Conservation (phyloP, 2,329 filamentous ascomycete species). For the Ploettnerulaceae sp. region DNA sequence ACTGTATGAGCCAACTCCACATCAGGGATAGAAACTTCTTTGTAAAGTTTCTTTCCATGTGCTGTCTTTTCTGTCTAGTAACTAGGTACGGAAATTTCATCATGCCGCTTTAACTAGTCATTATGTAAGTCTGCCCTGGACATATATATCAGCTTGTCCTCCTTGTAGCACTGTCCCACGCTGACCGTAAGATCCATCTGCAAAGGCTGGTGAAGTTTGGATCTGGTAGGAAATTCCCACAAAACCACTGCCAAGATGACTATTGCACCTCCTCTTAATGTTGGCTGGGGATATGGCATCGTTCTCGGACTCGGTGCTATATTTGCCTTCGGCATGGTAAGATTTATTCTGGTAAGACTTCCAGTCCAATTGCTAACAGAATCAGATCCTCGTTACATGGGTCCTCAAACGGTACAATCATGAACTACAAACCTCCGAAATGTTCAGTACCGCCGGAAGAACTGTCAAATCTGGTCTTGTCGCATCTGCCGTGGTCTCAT, state of each 20-base stretch:
- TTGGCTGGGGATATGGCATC: constrained; percentile 58
- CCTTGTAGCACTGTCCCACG: constrained; percentile 5
- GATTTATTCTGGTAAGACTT: constrained; percentile 1
- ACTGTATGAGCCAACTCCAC: neutral
- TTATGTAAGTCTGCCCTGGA: neutral
- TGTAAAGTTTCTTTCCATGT: neutral
- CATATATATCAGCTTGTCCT: constrained; percentile 9
- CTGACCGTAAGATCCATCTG: constrained; percentile 3
- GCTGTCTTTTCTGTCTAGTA: neutral
- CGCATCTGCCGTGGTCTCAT: constrained; percentile 83
- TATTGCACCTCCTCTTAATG: constrained; percentile 31
- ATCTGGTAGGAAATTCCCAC: constrained; percentile 4
- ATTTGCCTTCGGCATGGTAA: constrained; percentile 60
- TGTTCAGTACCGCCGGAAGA: constrained; percentile 84
- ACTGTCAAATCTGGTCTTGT: constrained; percentile 87
- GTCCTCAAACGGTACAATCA: constrained; percentile 51
- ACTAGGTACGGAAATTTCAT: neutral
- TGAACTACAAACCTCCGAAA: constrained; percentile 85
- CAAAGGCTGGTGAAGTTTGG: neutral
- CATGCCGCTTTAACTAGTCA: neutral
- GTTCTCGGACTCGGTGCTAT: constrained; percentile 55
- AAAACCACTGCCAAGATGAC: constrained; percentile 25
- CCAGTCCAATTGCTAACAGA: neutral
- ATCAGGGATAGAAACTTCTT: neutral
- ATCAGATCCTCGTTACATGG: constrained; percentile 34